Evolutionary conservation across 2,329 filamentous ascomycete genomes (phyloP), one percentile per base, ranked within the genome.

Genomic region (Tricladium varicosporioides): DNA sequence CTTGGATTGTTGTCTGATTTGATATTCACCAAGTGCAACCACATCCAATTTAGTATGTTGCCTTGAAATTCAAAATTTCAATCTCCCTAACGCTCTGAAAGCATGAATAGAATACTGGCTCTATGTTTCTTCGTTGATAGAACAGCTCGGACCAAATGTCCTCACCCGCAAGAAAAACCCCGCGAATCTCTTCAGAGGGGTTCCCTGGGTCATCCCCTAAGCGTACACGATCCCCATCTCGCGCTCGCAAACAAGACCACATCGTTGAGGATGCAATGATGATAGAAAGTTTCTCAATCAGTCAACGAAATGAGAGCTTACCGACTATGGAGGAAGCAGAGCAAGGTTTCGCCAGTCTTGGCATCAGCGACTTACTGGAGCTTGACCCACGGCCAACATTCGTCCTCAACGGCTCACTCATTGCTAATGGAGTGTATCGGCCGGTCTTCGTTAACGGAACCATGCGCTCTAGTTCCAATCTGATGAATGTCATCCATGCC

Each of bases 361-460:
- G 86, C 19, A 78, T 89, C 2, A 73, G 85, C 13, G 88, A 92
- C 68, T 74, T 92, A 44, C 73, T 93, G 33, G 88, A 92, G 65
- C 80, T 87, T 59, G 89, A 93, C 68, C 82, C 86, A 51, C 78
- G 89, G 49, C 89, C 89, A 2, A 89, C 87, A 0, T 90, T 93
- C 65, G 79, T 92, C 36, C 75, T 92, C 31, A 88, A 92, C 63
- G 71, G 87, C 44, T 75, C 76, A 61, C 71, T 76, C 36, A 74
- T 75, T 16, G 73, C 78, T 1, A 58, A 60, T 7, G 77, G 79
- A 0, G 74, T 76, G 1, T 71, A 92, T 33, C 77, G 80, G 36
- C 78, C 89, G 2, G 65, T 89, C 0, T 92, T 88, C 68, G 79
- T 81, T 22, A 93, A 92, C 65, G 75, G 78, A 9, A 80, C 87